Percentiles rank a stretch among this genome's conserved stretches.
Conservation (phyloP, 2,329 filamentous ascomycete species). For the Ustilaginoidea virens region DNA sequence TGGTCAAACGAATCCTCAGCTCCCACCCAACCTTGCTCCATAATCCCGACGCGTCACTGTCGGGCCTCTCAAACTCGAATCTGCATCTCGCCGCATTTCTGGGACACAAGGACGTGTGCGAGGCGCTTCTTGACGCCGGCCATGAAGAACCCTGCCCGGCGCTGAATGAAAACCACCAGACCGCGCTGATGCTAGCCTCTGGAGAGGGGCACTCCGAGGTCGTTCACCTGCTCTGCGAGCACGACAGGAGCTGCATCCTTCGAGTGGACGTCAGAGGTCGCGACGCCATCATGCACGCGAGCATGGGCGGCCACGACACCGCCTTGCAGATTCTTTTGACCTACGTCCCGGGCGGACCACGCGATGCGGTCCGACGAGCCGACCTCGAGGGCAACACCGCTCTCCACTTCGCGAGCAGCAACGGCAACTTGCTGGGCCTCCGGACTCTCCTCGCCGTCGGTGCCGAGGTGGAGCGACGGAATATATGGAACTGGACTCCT, state of each 20-base stretch:
- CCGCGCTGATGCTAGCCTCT: conserved; percentile 67
- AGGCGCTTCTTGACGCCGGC: conserved; percentile 53
- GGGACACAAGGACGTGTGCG: conserved; percentile 53
- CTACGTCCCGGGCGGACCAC: conserved; percentile 38
- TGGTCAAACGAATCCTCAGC: conserved; percentile 62
- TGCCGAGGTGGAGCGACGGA: conserved; percentile 56
- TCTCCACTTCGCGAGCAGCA: conserved; percentile 71
- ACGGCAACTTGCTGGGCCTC: conserved; percentile 64
- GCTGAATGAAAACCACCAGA: conserved; percentile 66
- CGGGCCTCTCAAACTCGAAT: conserved; percentile 63
- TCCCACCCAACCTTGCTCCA: conserved; percentile 56
- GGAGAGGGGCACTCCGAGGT: conserved; percentile 54
- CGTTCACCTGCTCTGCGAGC: conserved; percentile 53
- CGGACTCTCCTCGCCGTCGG: conserved; percentile 65
- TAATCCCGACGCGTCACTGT: conserved; percentile 60
- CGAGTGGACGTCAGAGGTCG: conserved; percentile 52
- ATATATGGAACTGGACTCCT: conserved; percentile 68
- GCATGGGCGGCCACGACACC: conserved; percentile 44
- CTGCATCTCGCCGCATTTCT: conserved; percentile 67
- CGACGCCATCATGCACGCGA: conserved; percentile 57
- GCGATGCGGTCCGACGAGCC: conserved; percentile 35
- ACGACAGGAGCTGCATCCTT: conserved; percentile 46
- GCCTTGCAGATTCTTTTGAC: conserved; percentile 50
- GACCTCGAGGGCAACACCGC: conserved; percentile 74
- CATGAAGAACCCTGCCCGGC: conserved; percentile 62